Evolutionary conservation across 345 rosid species (phyloP), one percentile per base, ranked within the genome.

Genomic region (Durio zibethinus): DNA sequence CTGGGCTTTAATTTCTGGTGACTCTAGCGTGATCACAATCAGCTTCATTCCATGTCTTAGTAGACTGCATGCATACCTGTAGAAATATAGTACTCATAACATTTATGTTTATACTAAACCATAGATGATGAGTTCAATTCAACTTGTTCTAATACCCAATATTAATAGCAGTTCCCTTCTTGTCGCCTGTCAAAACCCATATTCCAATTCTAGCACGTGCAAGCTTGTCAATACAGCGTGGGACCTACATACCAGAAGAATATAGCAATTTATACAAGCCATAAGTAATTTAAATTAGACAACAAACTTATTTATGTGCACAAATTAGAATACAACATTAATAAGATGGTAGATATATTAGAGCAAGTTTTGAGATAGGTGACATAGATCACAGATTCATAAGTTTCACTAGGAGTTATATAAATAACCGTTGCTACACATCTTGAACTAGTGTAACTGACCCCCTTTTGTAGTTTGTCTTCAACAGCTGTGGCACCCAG

Each of bases 401-500:
- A 77, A 54, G 21, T 35, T 72, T 64, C 56, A 43, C 25, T 53
- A 33, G 20, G 3, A 66, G 48, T 42, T 54, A 25, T 18, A 67
- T 31, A 20, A 66, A 57, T 18, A n/a, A 81, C 40, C 47, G 47
- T 36, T 31, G 74, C 48, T 59, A 29, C 60, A 68, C 38, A 43
- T 74, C 43, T 20, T 1, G 16, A 53, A 53, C 42, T 69, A 76
- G 10, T 52, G 45, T 12, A 56, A 21, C 90, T 82, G 78, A 93
- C 99, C 86, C 97, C 94, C 40, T 86, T 86, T 71, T 95, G 99
- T 40, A 95, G 89, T 84, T 90, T 95, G 83, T 95, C 99, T 85
- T 93, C 97, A 56, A 95, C 96, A 20, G 96, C 99, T 78, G 98
- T 93, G 57, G 96, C 94, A 57, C 99, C 99, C 77, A 95, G 93